Evolutionary conservation across 768 basidiomycete genomes (phyloP).

Genomic region (Tremella fuciformis): DNA sequence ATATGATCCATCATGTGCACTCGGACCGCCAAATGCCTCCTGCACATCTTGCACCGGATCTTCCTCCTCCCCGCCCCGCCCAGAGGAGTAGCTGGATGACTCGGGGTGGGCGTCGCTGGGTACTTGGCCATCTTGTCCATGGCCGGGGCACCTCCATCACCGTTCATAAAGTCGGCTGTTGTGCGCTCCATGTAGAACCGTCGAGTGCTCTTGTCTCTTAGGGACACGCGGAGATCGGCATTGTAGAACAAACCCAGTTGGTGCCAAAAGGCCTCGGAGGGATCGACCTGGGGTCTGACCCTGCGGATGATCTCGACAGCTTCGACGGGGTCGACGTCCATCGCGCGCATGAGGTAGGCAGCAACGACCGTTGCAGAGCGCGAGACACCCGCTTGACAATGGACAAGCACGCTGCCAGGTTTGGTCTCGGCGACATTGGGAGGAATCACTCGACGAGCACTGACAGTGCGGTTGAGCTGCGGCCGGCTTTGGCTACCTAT

Average conservation of each 20-base stretch:
- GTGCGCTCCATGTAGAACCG: conserved; percentile 80
- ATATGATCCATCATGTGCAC: conserved; percentile 88
- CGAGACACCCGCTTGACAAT: conserved; percentile 89
- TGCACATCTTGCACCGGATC: conserved; percentile 91
- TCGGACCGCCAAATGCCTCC: conserved; percentile 80
- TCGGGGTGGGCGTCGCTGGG: conserved; percentile 65
- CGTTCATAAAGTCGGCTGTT: conserved; percentile 72
- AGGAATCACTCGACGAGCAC: conserved; percentile 46
- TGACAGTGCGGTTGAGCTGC: conserved; percentile 69
- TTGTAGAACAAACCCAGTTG: conserved; percentile 78
- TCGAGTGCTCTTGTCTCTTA: conserved; percentile 66
- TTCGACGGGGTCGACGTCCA: conserved; percentile 59
- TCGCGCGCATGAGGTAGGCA: conserved; percentile 80
- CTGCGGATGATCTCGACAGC: conserved; percentile 69
- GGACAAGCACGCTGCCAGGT: conserved; percentile 70
- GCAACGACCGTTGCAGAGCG: conserved; percentile 81
- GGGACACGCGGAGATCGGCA: conserved; percentile 67
- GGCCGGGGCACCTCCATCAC: conserved; percentile 65
- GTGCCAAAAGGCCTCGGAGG: conserved; percentile 76
- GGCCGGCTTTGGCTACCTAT: conserved; percentile 65
- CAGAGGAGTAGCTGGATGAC: conserved; percentile 62
- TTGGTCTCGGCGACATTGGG: conserved; percentile 14
- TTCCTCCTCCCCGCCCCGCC: conserved; percentile 59
- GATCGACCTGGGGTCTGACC: conserved; percentile 67
- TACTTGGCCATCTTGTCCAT: conserved; percentile 74